These are phyloP conservation scores for Cercospora berteroae DNA, from an alignment of 2,329 filamentous ascomycete species.

Conservation along the genomic window DNA sequence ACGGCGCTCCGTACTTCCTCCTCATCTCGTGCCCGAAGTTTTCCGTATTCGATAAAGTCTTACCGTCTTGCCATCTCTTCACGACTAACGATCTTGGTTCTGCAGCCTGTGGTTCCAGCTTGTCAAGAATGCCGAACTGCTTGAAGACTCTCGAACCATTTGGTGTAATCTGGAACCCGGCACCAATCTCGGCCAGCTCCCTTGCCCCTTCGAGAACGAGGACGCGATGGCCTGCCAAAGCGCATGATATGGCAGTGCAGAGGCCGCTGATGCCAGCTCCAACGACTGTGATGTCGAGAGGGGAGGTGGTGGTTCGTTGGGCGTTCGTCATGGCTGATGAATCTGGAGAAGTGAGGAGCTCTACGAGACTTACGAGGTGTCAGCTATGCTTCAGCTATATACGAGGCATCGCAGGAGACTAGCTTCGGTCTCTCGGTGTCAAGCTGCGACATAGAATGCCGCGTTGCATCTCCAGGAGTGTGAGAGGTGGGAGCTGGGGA, in stretches of 20 bases:
- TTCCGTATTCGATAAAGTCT: slow-evolving; percentile 51
- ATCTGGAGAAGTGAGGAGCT: neutral
- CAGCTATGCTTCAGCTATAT: neutral
- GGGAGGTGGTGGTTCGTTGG: slow-evolving; percentile 18
- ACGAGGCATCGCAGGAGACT: neutral
- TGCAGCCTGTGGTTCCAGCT: slow-evolving; percentile 40
- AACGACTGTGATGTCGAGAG: slow-evolving; percentile 35
- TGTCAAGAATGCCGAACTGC: slow-evolving; percentile 51
- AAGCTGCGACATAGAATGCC: neutral
- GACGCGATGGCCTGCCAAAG: slow-evolving; percentile 36
- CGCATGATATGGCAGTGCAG: slow-evolving; percentile 36
- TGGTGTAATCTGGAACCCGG: slow-evolving; percentile 55
- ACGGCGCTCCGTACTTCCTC: slow-evolving; percentile 56
- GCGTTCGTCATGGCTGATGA: slow-evolving; percentile 17
- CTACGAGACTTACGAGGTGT: neutral
- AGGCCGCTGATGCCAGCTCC: slow-evolving; percentile 39
- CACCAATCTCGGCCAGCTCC: slow-evolving; percentile 50
- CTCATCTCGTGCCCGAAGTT: slow-evolving; percentile 56
- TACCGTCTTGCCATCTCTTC: slow-evolving; percentile 52
- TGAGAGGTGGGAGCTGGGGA: neutral
- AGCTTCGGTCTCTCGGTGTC: neutral
- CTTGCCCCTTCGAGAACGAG: slow-evolving; percentile 38
- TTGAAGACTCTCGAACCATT: slow-evolving; percentile 42
- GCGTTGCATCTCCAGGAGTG: neutral
- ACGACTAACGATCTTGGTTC: slow-evolving; percentile 53